A percentile compares a stretch with the other conserved stretches of the same genome.
phyloP scores from a whole-genome alignment of 306 rosid genomes.

The Fragaria vesca region DNA sequence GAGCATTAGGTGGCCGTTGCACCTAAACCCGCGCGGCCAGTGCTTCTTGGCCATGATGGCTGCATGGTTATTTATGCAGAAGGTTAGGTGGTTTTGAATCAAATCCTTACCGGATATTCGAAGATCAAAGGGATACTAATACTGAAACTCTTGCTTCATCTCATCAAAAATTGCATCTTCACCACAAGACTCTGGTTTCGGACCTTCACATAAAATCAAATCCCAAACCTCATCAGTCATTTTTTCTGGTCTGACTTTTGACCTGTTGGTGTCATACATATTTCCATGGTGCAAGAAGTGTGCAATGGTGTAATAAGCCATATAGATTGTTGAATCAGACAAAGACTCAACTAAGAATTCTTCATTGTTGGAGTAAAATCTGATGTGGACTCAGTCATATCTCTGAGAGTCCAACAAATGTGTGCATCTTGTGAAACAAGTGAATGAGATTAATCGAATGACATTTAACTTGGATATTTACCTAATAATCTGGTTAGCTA shows the following conservation, averaged over 20 bases:
- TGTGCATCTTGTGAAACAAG: too few species aligned
- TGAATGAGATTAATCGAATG: too few species aligned
- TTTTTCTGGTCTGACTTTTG: slow-evolving; percentile 6
- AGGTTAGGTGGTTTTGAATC: slow-evolving; percentile 85
- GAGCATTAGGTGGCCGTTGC: slow-evolving; percentile 88
- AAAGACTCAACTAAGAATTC: slow-evolving; percentile 79
- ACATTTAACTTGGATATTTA: too few species aligned
- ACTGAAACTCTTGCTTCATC: slow-evolving; percentile 92
- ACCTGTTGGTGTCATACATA: slow-evolving; percentile 55
- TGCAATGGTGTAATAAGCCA: slow-evolving; percentile 94
- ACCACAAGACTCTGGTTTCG: slow-evolving; percentile 51
- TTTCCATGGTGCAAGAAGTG: slow-evolving; percentile 56
- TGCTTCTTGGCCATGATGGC: slow-evolving; percentile 66
- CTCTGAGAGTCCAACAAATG: too few species aligned
- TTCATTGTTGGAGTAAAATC: slow-evolving; percentile 29
- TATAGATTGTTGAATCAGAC: slow-evolving; percentile 89
- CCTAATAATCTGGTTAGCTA: too few species aligned
- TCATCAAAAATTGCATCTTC: slow-evolving; percentile 49
- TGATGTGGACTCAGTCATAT: too few species aligned
- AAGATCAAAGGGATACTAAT: slow-evolving; percentile 94
- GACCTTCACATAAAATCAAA: slow-evolving; percentile 57
- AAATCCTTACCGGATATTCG: slow-evolving; percentile 92
- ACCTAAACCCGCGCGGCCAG: slow-evolving; percentile 91
- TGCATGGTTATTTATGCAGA: slow-evolving; percentile 78
- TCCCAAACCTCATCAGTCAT: slow-evolving; percentile 72